Percentiles rank a stretch among this genome's conserved stretches.
phyloP scores from a whole-genome alignment of 1,139 yeast species.

The Petasospora fabianii region DNA sequence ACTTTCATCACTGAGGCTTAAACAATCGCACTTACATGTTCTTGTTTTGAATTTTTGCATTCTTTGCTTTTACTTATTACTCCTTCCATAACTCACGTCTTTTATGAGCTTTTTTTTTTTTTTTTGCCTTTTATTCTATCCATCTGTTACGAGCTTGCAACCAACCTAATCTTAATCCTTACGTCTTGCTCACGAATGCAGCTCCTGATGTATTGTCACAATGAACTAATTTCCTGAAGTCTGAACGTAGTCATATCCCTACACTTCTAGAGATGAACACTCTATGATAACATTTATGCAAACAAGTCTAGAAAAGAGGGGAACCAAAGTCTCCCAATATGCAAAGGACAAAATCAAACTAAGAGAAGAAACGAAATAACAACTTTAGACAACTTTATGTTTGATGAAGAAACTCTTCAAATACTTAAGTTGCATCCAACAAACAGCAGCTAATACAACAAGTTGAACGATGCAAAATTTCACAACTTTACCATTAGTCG shows the following conservation, averaged over 20 bases:
- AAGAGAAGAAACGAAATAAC: no score
- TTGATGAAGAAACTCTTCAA: conserved; percentile 59
- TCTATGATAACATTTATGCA: no score
- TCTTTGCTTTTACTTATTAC: neutral
- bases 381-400: conserved; percentile 44
- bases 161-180: neutral
- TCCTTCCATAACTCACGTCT: neutral
- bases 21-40: no score
- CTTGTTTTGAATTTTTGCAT: neutral
- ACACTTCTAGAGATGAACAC: no score
- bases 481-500: conserved; percentile 48
- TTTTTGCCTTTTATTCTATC: neutral
- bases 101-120: neutral
- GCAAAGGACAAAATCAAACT: no score
- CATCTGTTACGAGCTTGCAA: neutral
- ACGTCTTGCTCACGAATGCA: no score
- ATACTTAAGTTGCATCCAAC: conserved; percentile 60
- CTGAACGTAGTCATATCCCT: no score
- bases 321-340: no score
- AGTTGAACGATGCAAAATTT: conserved; percentile 54
- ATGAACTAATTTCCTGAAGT: no score
- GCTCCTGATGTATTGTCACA: no score
- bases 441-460: conserved; percentile 41
- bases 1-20: conserved; percentile 57
- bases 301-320: no score